phyloP scores from a whole-genome alignment of 2,329 filamentous ascomycete genomes.

The Camillea tinctor region DNA sequence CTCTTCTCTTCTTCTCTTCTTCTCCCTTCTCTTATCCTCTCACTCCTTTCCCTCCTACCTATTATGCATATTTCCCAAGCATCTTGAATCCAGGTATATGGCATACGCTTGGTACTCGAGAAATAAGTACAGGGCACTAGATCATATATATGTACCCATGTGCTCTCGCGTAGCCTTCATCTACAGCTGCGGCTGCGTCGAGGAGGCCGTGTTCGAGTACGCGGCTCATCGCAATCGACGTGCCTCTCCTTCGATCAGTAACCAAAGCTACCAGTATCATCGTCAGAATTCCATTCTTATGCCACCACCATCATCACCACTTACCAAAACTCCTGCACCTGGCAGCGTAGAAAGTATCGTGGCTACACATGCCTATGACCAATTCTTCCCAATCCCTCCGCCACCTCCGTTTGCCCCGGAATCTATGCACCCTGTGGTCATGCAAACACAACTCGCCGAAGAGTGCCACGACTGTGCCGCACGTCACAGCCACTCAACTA shows the following conservation, averaged over 20 bases:
- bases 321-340: not conserved
- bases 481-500: not conserved
- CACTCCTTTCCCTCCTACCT: too few relatives aligned
- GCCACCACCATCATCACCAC: too few relatives aligned
- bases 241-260: not conserved
- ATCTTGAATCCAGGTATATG: too few relatives aligned
- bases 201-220: slow-evolving; percentile 23
- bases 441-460: slow-evolving; percentile 16
- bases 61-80: too few relatives aligned
- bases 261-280: too few relatives aligned
- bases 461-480: slow-evolving; percentile 23
- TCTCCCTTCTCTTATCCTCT: too few relatives aligned
- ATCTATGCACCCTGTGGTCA: not conserved
- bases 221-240: not conserved
- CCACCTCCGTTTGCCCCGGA: too few relatives aligned
- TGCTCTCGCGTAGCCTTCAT: slow-evolving; percentile 23
- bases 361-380: not conserved
- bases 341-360: not conserved
- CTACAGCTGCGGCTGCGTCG: slow-evolving; percentile 27
- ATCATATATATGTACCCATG: slow-evolving; percentile 23
- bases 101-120: too few relatives aligned
- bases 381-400: not conserved
- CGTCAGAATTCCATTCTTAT: too few relatives aligned
- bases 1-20: too few relatives aligned
- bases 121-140: not conserved